Base-by-base conservation (phyloP, 768 basidiomycete genomes). In the Agrocybe pediades region DNA sequence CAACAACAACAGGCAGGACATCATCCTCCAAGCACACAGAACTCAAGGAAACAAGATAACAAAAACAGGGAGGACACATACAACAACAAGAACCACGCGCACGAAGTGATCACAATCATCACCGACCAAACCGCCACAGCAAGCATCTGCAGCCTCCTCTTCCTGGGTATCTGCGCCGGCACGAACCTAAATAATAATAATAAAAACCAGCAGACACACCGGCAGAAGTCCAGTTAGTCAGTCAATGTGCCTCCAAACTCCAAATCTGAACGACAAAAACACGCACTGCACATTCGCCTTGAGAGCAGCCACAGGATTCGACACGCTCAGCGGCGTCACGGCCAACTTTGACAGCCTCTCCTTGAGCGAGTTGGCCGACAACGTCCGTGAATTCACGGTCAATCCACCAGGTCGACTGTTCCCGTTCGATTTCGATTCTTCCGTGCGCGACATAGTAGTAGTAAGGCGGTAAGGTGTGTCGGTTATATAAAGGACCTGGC, bases 91-190 rank as follows among this genome's bases (percentile, higher is more conserved):
- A 96, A 75, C 74, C 94, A 97, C 40, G 82, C 47, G 59, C 81
- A 81, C 13, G 82, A 68, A 17, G 80, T 80, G 51, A 88, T 76
- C 2, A 90, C 80, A 48, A 97, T 85, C 68, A 87, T 73, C n/a
- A 88, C 82, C 24, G 91, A 90, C 93, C 92, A 96, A 47, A 86
- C 59, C 15, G 95, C 91, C 42, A 98, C 96, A 0, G 84, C 88
- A 58, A 93, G 75, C 61, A 91, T 98, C 74, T 98, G 95, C 54
- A 96, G 68, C 62, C 95, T 78, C 60, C 95, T 81, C 69, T 88
- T 88, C 55, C 86, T 81, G 15, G 95, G 95, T 62, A 98, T 88
- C 63, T 84, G 83, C 7, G 92, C 81, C 0, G 95, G 95, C 1
- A 87, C 95, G 65, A 94, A 97, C 46, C 90, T 91, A 57, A 16